These are phyloP conservation scores for Camelina sativa DNA, from an alignment of 345 rosid species.

Conservation along the genomic window DNA sequence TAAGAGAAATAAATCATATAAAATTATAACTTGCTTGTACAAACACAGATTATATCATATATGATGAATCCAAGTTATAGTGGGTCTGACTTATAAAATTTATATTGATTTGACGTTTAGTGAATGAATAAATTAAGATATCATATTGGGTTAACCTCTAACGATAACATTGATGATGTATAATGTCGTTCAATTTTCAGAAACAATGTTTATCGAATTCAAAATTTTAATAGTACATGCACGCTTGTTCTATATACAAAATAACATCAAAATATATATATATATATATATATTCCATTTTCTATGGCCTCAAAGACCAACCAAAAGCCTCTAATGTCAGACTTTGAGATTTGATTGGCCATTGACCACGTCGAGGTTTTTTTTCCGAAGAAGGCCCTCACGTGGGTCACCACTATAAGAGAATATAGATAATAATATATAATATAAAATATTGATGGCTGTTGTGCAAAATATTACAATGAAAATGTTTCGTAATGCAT, in stretches of 20 bases:
- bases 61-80: conserved; percentile 32
- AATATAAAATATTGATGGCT: conserved; percentile 10
- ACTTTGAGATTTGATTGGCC: conserved; percentile 28
- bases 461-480: conserved; percentile 3
- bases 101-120: conserved; percentile 33
- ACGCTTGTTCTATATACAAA: conserved; percentile 10
- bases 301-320: conserved; percentile 23
- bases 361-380: conserved; percentile 33
- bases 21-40: conserved; percentile 6
- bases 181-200: conserved; percentile 10
- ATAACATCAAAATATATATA: no score
- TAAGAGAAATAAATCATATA: conserved; percentile 31
- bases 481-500: not conserved
- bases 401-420: conserved; percentile 41
- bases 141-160: conserved; percentile 38
- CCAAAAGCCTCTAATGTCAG: conserved; percentile 43
- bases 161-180: conserved; percentile 40
- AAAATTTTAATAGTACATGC: not conserved
- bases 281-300: conserved; percentile 7
- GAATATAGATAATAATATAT: conserved; percentile 18
- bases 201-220: conserved; percentile 3
- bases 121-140: conserved; percentile 38
- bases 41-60: conserved; percentile 30
- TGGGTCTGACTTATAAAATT: conserved; percentile 30
- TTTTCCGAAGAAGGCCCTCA: conserved; percentile 17